Evolutionary conservation across 768 basidiomycete genomes (phyloP).

Genomic region (Aureoboletus auriporus): DNA sequence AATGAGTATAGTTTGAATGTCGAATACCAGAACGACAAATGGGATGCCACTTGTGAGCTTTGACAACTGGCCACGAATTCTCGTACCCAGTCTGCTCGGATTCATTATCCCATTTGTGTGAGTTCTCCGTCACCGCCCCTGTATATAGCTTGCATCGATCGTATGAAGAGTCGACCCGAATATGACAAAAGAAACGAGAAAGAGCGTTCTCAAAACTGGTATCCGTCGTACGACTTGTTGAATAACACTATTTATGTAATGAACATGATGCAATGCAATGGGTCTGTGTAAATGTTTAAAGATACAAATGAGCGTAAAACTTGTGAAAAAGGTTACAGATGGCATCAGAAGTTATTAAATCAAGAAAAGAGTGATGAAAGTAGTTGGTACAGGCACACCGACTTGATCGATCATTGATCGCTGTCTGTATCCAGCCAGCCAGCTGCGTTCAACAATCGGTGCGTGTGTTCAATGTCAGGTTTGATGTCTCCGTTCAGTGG

Average conservation of each 20-base stretch:
- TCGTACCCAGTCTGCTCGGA: too few relatives aligned
- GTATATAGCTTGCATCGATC: too few relatives aligned
- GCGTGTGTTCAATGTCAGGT: constrained; percentile 47
- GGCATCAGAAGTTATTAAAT: background rate
- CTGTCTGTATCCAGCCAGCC: constrained; percentile 38
- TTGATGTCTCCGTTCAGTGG: constrained; percentile 67
- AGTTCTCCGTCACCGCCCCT: background rate
- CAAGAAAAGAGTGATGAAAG: background rate
- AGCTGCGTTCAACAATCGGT: constrained; percentile 43
- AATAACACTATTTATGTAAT: background rate
- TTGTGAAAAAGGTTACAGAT: background rate
- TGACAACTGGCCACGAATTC: background rate
- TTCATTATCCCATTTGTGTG: too few relatives aligned
- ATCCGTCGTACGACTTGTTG: background rate
- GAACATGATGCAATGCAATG: background rate
- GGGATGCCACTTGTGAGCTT: background rate
- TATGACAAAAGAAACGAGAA: background rate
- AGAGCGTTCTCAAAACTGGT: too few relatives aligned
- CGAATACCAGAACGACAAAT: background rate
- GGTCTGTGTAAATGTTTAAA: constrained; percentile 1
- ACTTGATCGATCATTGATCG: background rate
- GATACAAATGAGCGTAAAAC: constrained; percentile 1
- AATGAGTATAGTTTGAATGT: constrained; percentile 20
- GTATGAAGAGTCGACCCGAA: background rate
- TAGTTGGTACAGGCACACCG: background rate